Percentiles rank a stretch among this genome's conserved stretches.
These are phyloP conservation scores for Zasmidium cellare DNA, from an alignment of 2,329 filamentous ascomycete genomes.

Conservation along the genomic window DNA sequence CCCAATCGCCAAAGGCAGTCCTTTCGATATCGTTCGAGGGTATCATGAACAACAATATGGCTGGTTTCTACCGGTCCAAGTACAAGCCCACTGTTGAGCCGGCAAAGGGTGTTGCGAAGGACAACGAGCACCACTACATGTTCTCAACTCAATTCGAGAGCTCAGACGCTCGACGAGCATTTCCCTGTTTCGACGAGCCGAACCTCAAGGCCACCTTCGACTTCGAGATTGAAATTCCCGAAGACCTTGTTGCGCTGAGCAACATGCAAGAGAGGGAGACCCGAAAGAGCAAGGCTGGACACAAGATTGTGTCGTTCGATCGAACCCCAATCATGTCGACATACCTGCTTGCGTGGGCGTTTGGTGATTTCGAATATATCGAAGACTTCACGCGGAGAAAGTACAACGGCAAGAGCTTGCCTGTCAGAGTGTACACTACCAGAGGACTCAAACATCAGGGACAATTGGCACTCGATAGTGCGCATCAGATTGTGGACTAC, in stretches of 20 bases:
- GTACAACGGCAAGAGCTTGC: constrained; percentile 88
- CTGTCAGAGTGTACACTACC: constrained; percentile 94
- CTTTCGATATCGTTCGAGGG: constrained; percentile 75
- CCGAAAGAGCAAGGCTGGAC: constrained; percentile 63
- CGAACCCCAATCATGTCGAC: constrained; percentile 86
- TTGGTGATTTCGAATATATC: constrained; percentile 96
- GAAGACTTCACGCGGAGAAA: constrained; percentile 86
- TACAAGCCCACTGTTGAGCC: constrained; percentile 79
- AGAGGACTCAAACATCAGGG: constrained; percentile 92
- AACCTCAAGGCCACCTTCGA: constrained; percentile 97
- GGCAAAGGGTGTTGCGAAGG: constrained; percentile 74
- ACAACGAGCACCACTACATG: constrained; percentile 62
- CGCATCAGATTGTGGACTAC: constrained; percentile 90
- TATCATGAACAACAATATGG: constrained; percentile 89
- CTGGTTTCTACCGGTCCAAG: constrained; percentile 89
- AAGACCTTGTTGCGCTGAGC: constrained; percentile 83
- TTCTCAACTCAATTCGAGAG: constrained; percentile 97
- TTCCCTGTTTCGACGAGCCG: constrained; percentile 97
- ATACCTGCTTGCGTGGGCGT: constrained; percentile 87
- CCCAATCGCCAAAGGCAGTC: constrained; percentile 63
- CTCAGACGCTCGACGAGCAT: constrained; percentile 89
- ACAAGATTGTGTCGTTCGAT: constrained; percentile 74
- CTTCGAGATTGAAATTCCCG: constrained; percentile 86
- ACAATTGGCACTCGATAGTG: constrained; percentile 83
- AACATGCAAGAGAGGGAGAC: constrained; percentile 89